Base-by-base conservation (phyloP, 805 yeast species). In the Pichia gijzeniarum region DNA sequence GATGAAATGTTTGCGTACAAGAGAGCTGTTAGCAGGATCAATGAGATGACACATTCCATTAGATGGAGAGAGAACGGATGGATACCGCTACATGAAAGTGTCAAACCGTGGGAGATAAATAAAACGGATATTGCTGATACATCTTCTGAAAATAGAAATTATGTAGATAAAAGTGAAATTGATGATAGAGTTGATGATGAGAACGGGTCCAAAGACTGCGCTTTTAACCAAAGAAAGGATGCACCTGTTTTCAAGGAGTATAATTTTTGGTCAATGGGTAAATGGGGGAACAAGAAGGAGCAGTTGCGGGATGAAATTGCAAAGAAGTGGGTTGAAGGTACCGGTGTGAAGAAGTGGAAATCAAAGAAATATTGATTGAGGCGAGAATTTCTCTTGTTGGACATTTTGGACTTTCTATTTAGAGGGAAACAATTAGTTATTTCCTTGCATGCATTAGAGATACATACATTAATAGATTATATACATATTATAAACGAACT, bases 1-100 rank as follows among this genome's bases (percentile, higher is more conserved):
- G 90, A 82, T 61, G 90, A 83, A 57, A 73, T 72, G 63, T 82
- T 82, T 62, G 88, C 90, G 3, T 82, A 74, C 55, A 78, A 77
- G 50, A 64, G 90, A 52, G 89, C 90, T 0, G 80, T 82, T 1
- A 77, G 82, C 54, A 64, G 90, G 51, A 70, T 83, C 32, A 69
- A 70, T 43, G 72, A 57, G 27, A 64, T 65, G 69, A 56, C 62
- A 1, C 54, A 57, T 25, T 57, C 65, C 1, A 44, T 40, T 4
- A 49, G 49, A 7, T 82, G 86, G 83, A 70, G 83, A 50, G 43
- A 53, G 4, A 63, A 62, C 17, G 60, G 70, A 45, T 82, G 87
- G 88, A 63, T 70, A 2, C 86, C 85, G 6, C 59, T 76, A 1
- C 74, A 74, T 39, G 52, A 53, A 3, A 49, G 65, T 3, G 69